A percentile compares a stretch with the other conserved stretches of the same genome.
These are phyloP conservation scores for Inonotus obliquus DNA, from an alignment of 1,284 basidiomycete species.

Conservation along the genomic window DNA sequence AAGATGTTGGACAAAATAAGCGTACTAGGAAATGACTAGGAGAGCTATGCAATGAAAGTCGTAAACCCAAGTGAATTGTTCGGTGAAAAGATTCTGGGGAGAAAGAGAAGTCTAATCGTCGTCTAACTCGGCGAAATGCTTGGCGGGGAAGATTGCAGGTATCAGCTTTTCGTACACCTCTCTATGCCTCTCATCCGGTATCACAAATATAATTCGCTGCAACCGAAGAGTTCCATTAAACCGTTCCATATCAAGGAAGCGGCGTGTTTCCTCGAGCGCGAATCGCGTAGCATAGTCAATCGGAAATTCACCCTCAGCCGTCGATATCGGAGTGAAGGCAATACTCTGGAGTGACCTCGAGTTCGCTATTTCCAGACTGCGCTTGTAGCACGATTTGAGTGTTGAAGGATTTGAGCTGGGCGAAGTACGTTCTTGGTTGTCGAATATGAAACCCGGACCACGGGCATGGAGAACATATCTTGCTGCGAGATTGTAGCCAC, in stretches of 20 bases:
- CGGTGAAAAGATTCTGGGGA: neutral
- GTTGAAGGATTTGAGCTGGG: conserved; percentile 34
- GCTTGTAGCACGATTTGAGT: conserved; percentile 70
- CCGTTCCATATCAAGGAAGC: conserved; percentile 49
- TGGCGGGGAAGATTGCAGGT: neutral
- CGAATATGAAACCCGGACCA: conserved; percentile 24
- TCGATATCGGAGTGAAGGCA: conserved; percentile 69
- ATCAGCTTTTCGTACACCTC: neutral
- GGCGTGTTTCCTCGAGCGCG: conserved; percentile 55
- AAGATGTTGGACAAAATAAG: no score
- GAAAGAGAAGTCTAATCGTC: neutral
- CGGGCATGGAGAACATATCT: neutral
- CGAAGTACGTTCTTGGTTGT: conserved; percentile 55
- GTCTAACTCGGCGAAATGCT: no score
- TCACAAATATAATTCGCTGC: neutral
- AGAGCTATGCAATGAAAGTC: no score
- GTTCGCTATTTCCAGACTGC: conserved; percentile 40
- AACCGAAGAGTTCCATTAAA: conserved; percentile 36
- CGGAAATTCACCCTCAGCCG: conserved; percentile 77
- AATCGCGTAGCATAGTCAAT: conserved; percentile 64
- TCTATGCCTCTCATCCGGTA: neutral
- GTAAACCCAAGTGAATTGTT: no score
- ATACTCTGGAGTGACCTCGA: neutral
- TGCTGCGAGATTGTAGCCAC: neutral
- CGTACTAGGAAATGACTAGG: no score